These are phyloP conservation scores for Ophiosphaerella narmari DNA, from an alignment of 2,329 filamentous ascomycete species.

Conservation along the genomic window DNA sequence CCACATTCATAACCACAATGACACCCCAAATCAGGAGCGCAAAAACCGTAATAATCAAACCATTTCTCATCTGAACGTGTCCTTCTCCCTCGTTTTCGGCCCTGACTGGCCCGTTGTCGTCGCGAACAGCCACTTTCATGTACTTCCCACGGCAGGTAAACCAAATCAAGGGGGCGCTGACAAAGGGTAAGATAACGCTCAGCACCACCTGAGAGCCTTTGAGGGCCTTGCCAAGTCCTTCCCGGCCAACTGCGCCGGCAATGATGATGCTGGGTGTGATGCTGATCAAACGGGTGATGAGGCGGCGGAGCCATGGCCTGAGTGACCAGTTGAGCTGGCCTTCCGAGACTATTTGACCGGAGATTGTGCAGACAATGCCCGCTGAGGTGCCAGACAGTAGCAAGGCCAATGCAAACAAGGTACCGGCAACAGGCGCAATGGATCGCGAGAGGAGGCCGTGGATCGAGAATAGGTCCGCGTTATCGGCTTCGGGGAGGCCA, in stretches of 20 bases:
- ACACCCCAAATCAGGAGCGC: constrained; percentile 71
- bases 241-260: constrained; percentile 73
- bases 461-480: constrained; percentile 83
- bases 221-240: constrained; percentile 72
- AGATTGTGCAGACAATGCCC: constrained; percentile 86
- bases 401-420: constrained; percentile 81
- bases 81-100: constrained; percentile 22
- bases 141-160: constrained; percentile 80
- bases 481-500: constrained; percentile 58
- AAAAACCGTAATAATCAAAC: constrained; percentile 65
- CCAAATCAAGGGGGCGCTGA: constrained; percentile 81
- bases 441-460: constrained; percentile 70
- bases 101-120: constrained; percentile 2
- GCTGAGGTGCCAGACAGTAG: constrained; percentile 80
- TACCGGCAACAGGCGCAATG: constrained; percentile 76
- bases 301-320: constrained; percentile 76
- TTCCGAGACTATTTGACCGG: constrained; percentile 87
- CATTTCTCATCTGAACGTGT: constrained; percentile 69
- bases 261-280: constrained; percentile 84
- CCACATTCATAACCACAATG: constrained; percentile 79
- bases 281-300: constrained; percentile 78
- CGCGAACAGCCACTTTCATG: constrained; percentile 68
- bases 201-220: constrained; percentile 79
- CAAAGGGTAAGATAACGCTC: constrained; percentile 78
- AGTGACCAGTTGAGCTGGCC: constrained; percentile 77